phyloP scores from a whole-genome alignment of 768 basidiomycete species.

The Epithele typhae region DNA sequence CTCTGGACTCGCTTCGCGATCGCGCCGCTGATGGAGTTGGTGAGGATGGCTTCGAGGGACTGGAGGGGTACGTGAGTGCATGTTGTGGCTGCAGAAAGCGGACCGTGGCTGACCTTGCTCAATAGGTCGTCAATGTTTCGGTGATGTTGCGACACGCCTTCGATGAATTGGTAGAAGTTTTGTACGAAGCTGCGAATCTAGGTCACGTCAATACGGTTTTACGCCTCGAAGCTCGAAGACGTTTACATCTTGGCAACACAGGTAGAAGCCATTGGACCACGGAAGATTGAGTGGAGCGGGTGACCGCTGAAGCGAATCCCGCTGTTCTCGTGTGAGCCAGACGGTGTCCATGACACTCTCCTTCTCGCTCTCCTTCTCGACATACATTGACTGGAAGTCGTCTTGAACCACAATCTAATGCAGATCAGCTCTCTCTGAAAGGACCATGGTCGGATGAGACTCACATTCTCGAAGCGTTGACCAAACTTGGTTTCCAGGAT shows the following conservation, averaged over 20 bases:
- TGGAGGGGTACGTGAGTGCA: constrained; percentile 26
- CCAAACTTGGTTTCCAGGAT: constrained; percentile 81
- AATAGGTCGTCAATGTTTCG: constrained; percentile 89
- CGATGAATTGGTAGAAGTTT: constrained; percentile 94
- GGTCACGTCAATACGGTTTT: too few species aligned
- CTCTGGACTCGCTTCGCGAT: constrained; percentile 70
- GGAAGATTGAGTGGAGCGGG: neutral
- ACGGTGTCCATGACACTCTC: constrained; percentile 74
- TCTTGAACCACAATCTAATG: constrained; percentile 79
- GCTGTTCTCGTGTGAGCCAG: constrained; percentile 74
- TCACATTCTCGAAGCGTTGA: constrained; percentile 74
- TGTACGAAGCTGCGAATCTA: constrained; percentile 88
- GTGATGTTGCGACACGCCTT: constrained; percentile 90
- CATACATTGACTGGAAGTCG: constrained; percentile 86
- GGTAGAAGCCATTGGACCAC: constrained; percentile 42
- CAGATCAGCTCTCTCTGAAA: neutral
- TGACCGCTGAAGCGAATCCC: constrained; percentile 40
- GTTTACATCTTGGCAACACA: constrained; percentile 86
- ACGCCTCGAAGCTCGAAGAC: too few species aligned
- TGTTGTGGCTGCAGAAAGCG: too few species aligned
- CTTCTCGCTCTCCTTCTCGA: constrained; percentile 54
- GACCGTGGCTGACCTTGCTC: constrained; percentile 56
- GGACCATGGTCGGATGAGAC: constrained; percentile 17
- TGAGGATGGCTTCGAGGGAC: constrained; percentile 85
- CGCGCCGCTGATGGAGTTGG: constrained; percentile 68